Evolutionary conservation across 140 eudicot genomes (phyloP), one percentile per base, ranked within the genome.

Genomic region (Artemisia princeps): DNA sequence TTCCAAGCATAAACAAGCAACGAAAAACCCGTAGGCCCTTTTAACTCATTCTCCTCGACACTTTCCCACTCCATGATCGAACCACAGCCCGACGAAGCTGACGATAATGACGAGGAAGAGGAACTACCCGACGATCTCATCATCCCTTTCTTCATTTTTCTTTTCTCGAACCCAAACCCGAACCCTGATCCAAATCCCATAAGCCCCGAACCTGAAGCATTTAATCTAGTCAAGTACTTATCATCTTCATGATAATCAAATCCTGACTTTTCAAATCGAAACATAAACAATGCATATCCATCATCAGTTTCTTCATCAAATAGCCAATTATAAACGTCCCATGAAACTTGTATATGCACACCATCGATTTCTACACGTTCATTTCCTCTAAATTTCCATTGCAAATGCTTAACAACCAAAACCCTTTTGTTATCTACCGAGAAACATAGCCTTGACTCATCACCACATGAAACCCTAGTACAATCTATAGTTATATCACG

Each of bases 31-130:
- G 85, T 60, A 10, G 86, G 87, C 1, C 77, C 82, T 71, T 82
- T 85, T 17, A 85, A 44, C 42, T 85, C 87, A 74, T 78, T 83
- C 69, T 88, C 96, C 55, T 85, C 94, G 10, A 77, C 73, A 53
- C 94, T 85, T 5, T 78, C 96, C 96, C 96, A 88, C 42, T 88
- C 94, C 94, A 88, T 80, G 12, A 88, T 87, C 13, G 96, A 88
- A 15, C 86, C 83, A 3, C 85, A 73, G n/a, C 84, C 71, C 0
- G 88, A 78, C 2, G 90, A 80, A n/a, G 81, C 75, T 11, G 90
- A 88, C 19, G 82, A 50, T 0, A 85, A 77, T 19, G 88, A 85
- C 11, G 86, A 81, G 2, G 84, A 81, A 1, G 84, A 68, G 12
- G 82, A 81, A 4, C 89, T 84, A 9, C 86, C 68, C 0, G 80